Evolutionary conservation across 495 filamentous ascomycete genomes (phyloP).

Genomic region (Chaetomium cochliodes): DNA sequence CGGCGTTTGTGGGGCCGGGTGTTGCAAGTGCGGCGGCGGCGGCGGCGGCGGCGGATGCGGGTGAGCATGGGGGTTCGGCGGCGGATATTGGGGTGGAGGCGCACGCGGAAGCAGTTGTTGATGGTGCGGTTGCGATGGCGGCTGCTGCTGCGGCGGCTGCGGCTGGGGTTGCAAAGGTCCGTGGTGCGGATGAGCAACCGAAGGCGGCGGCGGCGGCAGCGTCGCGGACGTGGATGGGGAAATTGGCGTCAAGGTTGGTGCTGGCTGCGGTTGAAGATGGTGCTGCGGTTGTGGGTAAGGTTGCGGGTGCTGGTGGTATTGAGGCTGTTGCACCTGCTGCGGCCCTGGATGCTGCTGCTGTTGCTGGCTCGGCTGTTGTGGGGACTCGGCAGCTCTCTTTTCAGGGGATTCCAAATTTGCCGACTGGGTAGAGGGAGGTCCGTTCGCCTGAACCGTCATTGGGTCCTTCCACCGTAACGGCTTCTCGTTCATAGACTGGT

Average conservation of each 20-base stretch:
- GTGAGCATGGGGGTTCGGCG: background rate
- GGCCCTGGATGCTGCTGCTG: conserved; percentile 4
- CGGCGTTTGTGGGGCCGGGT: conserved; percentile 6
- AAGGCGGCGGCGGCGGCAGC: background rate
- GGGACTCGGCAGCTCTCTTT: conserved; percentile 1
- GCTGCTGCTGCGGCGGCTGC: conserved; percentile 9
- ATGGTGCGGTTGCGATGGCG: background rate
- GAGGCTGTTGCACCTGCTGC: conserved; percentile 10
- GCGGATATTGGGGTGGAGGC: background rate
- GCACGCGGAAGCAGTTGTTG: conserved; percentile 12
- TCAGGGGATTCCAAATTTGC: conserved; percentile 18
- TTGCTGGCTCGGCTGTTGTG: background rate
- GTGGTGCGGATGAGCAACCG: conserved; percentile 6
- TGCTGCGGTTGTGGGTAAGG: conserved; percentile 8
- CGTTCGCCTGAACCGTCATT: conserved; percentile 14
- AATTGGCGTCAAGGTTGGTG: background rate
- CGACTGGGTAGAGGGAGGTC: conserved; percentile 19
- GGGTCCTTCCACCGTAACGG: conserved; percentile 27
- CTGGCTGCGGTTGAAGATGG: conserved; percentile 2
- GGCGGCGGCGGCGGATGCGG: background rate
- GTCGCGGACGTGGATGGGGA: background rate
- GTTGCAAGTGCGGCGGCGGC: background rate
- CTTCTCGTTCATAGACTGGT: conserved; percentile 9
- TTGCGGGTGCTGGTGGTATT: conserved; percentile 11
- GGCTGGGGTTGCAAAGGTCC: conserved; percentile 1